These are phyloP conservation scores for Boletus edulis DNA, from an alignment of 768 basidiomycete species.

Conservation along the genomic window DNA sequence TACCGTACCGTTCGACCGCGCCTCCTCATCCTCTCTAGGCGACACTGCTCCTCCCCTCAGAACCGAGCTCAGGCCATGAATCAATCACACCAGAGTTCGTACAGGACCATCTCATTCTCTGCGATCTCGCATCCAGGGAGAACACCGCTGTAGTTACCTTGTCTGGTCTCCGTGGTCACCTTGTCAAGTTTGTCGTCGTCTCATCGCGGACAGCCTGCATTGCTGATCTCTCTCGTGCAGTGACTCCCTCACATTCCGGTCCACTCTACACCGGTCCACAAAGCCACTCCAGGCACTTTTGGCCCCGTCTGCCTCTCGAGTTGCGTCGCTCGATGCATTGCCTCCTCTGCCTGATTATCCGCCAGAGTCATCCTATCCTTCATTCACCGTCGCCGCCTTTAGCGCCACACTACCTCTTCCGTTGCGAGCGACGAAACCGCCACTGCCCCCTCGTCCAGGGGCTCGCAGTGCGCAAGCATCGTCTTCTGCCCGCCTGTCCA, in stretches of 20 bases:
- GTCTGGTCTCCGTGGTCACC: conserved; percentile 76
- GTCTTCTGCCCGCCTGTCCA: conserved; percentile 50
- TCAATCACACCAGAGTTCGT: conserved; percentile 72
- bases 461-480: conserved; percentile 17
- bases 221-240: conserved; percentile 31
- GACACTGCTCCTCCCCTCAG: conserved; percentile 74
- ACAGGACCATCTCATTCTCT: conserved; percentile 78
- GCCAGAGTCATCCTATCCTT: conserved; percentile 45
- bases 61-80: conserved; percentile 49
- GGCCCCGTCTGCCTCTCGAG: conserved; percentile 31
- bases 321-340: conserved; percentile 40
- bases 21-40: conserved; percentile 46
- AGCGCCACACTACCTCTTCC: conserved; percentile 34
- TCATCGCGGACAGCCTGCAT: conserved; percentile 30
- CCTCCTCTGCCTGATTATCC: conserved; percentile 51
- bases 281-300: conserved; percentile 42
- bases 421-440: conserved; percentile 46
- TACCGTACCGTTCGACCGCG: not conserved
- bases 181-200: conserved; percentile 47
- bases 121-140: conserved; percentile 47
- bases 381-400: conserved; percentile 43
- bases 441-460: conserved; percentile 38
- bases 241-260: conserved; percentile 41
- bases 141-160: conserved; percentile 65
- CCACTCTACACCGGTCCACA: conserved; percentile 40